Evolutionary conservation across 2,329 filamentous ascomycete genomes (phyloP).

Genomic region (Aurifilum marmelostoma): DNA sequence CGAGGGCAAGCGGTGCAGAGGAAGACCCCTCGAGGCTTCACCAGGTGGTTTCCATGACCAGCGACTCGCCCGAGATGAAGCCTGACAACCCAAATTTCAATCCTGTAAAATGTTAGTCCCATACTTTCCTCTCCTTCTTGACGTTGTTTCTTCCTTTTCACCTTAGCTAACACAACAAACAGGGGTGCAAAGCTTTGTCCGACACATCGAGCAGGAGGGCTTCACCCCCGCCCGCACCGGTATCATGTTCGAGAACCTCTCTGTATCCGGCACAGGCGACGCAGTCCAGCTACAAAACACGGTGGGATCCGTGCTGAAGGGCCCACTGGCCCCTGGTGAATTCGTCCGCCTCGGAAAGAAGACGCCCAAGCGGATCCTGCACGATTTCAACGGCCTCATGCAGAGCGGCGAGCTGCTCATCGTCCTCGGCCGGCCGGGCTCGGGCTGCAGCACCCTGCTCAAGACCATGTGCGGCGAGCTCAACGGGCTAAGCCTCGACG

Average conservation of each 20-base stretch:
- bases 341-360: constrained; percentile 52
- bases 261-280: constrained; percentile 67
- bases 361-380: constrained; percentile 62
- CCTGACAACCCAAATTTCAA: not conserved
- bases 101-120: not conserved
- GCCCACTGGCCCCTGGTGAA: constrained; percentile 61
- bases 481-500: constrained; percentile 58
- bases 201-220: constrained; percentile 8
- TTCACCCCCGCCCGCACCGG: constrained; percentile 49
- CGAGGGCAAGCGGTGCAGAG: not conserved
- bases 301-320: constrained; percentile 60
- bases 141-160: no score
- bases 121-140: no score
- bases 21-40: not conserved
- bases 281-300: constrained; percentile 71
- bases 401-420: constrained; percentile 68
- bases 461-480: constrained; percentile 65
- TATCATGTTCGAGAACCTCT: constrained; percentile 66
- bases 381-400: constrained; percentile 66
- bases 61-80: not conserved
- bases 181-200: not conserved
- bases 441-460: constrained; percentile 66
- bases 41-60: not conserved
- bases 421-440: constrained; percentile 68
- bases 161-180: not conserved